Evolutionary conservation across 345 rosid genomes (phyloP), one percentile per base, ranked within the genome.

Genomic region (Pistacia vera): DNA sequence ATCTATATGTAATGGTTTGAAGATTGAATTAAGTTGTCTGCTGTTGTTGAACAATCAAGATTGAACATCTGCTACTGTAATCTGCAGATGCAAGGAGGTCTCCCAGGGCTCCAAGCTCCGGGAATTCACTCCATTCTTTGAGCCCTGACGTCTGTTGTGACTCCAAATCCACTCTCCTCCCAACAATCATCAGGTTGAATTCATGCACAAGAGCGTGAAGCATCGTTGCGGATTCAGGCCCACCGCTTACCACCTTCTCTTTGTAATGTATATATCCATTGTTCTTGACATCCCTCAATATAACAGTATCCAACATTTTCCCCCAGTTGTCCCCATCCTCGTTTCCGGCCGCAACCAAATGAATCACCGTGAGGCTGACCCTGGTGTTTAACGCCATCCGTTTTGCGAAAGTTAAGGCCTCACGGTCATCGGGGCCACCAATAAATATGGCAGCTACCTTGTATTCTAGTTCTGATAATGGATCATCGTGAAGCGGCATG

Each of bases 361-460:
- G 76, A 3, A 77, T 17, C 18, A 90, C 82, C 2, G 86, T 81
- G 14, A 90, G 79, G 20, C 22, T 30, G 41, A 84, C 75, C 3
- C 52, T 35, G 0, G 85, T 20, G 25, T 88, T 77, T 5, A 66
- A 63, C 2, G 86, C 77, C 89, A 91, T 88, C 36, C 89, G 75
- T 65, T 82, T 89, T 5, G 82, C 90, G 4, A 91, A 52, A 0
- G 83, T 66, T 4, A 91, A 18, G 2, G 88, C 93, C 59, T 90
- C 98, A 0, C 86, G 68, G 41, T 93, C 97, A 54, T 93, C 98
- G 17, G 66, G 77, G 0, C 95, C 95, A 0, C 97, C 97, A 5
- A 86, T 70, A 81, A 89, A 93, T 56, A 93, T 68, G 81, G 88
- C 63, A 68, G 46, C 68, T 56, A 35, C 71, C 25, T 14, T 18